Base-by-base conservation (phyloP, 2,329 filamentous ascomycete genomes). In the Aspergillus fructus region DNA sequence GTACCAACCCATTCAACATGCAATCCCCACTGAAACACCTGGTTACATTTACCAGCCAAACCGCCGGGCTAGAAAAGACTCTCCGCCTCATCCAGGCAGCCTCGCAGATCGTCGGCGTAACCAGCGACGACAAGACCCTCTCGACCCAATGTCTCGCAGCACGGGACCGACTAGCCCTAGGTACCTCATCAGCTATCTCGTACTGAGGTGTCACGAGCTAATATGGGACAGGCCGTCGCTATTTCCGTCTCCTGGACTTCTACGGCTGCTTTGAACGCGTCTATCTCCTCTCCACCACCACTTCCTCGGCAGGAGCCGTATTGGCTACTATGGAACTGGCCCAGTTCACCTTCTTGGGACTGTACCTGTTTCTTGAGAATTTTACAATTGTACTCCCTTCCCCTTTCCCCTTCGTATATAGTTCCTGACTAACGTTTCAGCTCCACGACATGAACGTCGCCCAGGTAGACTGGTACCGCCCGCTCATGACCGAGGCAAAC, bases 201-300 rank as follows among this genome's bases (percentile, higher is more conserved):
- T 49, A 23, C 5, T 51, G 8, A 47, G n/a, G 42, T 27, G 19
- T 15, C n/a, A 3, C n/a, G n/a, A n/a, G 24, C 24, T 11, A n/a
- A 40, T 45, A 12, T 4, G 0, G 4, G n/a, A 0, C 43, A 79
- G 79, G 72, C 27, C 80, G 88, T 37, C 82, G 87, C 33, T 85
- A 84, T 71, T 80, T 90, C 66, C 84, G 88, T 5, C 74, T 89
- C 48, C 87, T 89, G 69, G 85, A 85, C 66, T 90, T 87, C 68
- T 71, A 88, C 50, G 82, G 84, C 41, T 79, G 77, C 50, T 86
- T 89, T 63, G 68, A 76, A 23, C 67, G 74, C 8, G 83, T 84
- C 1, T 80, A 80, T 66, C 65, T 69, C 11, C n/a, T 83, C 78
- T 62, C 65, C 39, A n/a, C 43, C 27, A 48, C 55, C 5, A 45